A percentile compares a stretch with the other conserved stretches of the same genome.
phyloP scores from a whole-genome alignment of 1,284 basidiomycete genomes.

The Apiotrichum mycotoxinovorans region DNA sequence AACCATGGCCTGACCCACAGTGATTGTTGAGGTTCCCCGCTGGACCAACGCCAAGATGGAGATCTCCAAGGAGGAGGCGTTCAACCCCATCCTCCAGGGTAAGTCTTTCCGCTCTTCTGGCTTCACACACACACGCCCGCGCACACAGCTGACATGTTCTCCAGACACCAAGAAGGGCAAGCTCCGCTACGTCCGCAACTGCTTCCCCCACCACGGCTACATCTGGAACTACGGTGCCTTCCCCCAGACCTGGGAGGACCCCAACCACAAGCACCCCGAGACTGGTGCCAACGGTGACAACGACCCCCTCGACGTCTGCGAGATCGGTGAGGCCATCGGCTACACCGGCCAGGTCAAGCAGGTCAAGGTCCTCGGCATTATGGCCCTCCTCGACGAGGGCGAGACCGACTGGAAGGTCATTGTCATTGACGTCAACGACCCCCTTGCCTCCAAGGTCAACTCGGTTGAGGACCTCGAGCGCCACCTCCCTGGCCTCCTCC shows the following conservation, averaged over 20 bases:
- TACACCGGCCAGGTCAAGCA: slow-evolving; percentile 98
- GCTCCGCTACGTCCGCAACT: slow-evolving; percentile 97
- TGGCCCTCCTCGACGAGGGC: slow-evolving; percentile 96
- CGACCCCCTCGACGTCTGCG: slow-evolving; percentile 98
- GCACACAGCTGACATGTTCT: no score
- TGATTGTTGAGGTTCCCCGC: slow-evolving; percentile 97
- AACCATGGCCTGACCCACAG: slow-evolving; percentile 2
- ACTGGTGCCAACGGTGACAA: slow-evolving; percentile 99
- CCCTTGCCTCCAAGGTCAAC: slow-evolving; percentile 92
- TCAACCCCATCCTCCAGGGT: slow-evolving; percentile 98
- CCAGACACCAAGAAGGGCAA: slow-evolving; percentile 63
- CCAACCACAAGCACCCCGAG: slow-evolving; percentile 79
- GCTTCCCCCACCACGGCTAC: slow-evolving; percentile 89
- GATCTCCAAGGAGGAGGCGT: slow-evolving; percentile 92
- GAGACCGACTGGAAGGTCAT: slow-evolving; percentile 99
- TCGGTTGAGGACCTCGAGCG: slow-evolving; percentile 99
- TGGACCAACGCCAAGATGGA: slow-evolving; percentile 99
- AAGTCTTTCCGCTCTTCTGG: slow-evolving; percentile 14
- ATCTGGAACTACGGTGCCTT: slow-evolving; percentile 99
- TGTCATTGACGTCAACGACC: slow-evolving; percentile 95
- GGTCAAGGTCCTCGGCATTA: slow-evolving; percentile 99
- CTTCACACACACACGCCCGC: not conserved
- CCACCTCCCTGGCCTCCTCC: slow-evolving; percentile 92
- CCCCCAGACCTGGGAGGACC: slow-evolving; percentile 99
- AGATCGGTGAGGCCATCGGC: slow-evolving; percentile 98